phyloP scores from a whole-genome alignment of 352 stramenopile species.

The Phytopythium kandeliae region DNA sequence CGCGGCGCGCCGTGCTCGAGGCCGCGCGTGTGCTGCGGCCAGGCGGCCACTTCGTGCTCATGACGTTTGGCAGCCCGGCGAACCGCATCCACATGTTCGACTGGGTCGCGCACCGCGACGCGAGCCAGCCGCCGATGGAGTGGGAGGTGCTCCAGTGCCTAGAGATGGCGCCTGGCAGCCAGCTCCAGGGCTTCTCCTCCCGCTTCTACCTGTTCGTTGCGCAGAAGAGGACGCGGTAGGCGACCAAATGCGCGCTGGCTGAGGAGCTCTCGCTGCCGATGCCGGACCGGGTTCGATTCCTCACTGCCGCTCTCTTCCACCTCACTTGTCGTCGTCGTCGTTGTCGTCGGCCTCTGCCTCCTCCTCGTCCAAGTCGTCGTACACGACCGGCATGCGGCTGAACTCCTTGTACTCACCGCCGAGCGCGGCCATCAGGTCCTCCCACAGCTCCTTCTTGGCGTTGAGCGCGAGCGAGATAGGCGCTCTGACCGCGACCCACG shows the following conservation, averaged over 20 bases:
- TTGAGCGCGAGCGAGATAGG: slow-evolving; percentile 66
- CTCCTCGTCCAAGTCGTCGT: slow-evolving; percentile 17
- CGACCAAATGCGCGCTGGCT: no score
- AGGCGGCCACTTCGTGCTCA: slow-evolving; percentile 29
- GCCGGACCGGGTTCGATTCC: no score
- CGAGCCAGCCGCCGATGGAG: slow-evolving; percentile 13
- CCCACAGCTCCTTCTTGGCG: slow-evolving; percentile 59
- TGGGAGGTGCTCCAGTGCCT: slow-evolving; percentile 53
- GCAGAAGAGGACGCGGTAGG: slow-evolving; percentile 25
- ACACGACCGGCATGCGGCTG: slow-evolving; percentile 51
- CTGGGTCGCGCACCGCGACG: slow-evolving; percentile 16
- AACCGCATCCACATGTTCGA: slow-evolving; percentile 53
- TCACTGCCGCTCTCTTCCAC: no score
- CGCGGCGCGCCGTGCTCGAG: slow-evolving; percentile 29
- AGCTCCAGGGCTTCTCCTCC: slow-evolving; percentile 24
- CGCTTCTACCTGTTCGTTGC: slow-evolving; percentile 48
- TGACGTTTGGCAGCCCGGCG: slow-evolving; percentile 42
- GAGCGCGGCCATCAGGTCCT: slow-evolving; percentile 55
- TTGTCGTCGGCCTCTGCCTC: no score
- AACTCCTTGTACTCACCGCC: slow-evolving; percentile 75
- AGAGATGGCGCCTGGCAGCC: slow-evolving; percentile 33
- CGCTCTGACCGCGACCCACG: slow-evolving; percentile 72
- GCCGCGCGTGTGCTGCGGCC: slow-evolving; percentile 34
- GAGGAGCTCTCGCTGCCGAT: no score
- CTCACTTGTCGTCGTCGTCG: slow-evolving; percentile 3